phyloP scores from a whole-genome alignment of 2,329 filamentous ascomycete genomes.

The Cyphellophora europaea region DNA sequence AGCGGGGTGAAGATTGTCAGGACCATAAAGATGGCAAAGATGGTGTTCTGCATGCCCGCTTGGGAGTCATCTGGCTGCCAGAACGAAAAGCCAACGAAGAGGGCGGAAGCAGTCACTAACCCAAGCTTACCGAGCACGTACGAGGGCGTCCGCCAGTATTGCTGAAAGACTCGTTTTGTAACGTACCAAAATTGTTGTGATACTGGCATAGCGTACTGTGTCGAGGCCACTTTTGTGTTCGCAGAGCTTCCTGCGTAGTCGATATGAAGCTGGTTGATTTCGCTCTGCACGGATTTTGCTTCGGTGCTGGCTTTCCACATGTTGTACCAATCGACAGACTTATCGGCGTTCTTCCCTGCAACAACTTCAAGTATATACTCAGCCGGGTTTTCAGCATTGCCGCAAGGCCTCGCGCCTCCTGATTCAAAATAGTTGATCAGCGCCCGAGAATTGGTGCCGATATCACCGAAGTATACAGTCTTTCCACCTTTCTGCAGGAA shows the following conservation, averaged over 20 bases:
- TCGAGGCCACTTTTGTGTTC: slow-evolving; percentile 27
- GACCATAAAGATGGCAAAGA: slow-evolving; percentile 66
- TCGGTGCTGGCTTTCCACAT: slow-evolving; percentile 52
- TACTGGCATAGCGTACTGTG: slow-evolving; percentile 73
- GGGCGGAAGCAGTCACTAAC: slow-evolving; percentile 39
- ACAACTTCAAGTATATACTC: slow-evolving; percentile 60
- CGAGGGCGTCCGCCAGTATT: slow-evolving; percentile 74
- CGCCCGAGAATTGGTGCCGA: slow-evolving; percentile 47
- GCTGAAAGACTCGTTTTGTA: slow-evolving; percentile 66
- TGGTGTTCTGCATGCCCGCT: slow-evolving; percentile 60
- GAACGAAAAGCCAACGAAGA: slow-evolving; percentile 50
- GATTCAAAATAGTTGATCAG: slow-evolving; percentile 55
- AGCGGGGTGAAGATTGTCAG: slow-evolving; percentile 24
- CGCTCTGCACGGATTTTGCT: slow-evolving; percentile 42
- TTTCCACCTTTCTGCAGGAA: slow-evolving; percentile 56
- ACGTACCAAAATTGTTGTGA: slow-evolving; percentile 56
- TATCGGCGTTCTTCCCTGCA: slow-evolving; percentile 54
- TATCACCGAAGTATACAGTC: slow-evolving; percentile 59
- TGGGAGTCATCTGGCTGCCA: slow-evolving; percentile 56
- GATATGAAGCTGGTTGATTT: slow-evolving; percentile 50
- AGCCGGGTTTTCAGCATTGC: slow-evolving; percentile 56
- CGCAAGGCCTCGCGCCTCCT: slow-evolving; percentile 51
- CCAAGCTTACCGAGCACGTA: slow-evolving; percentile 58
- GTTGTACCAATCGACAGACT: slow-evolving; percentile 55
- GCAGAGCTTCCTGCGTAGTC: slow-evolving; percentile 28